phyloP scores from a whole-genome alignment of 2,329 filamentous ascomycete species.

The Aspergillus clavatus region DNA sequence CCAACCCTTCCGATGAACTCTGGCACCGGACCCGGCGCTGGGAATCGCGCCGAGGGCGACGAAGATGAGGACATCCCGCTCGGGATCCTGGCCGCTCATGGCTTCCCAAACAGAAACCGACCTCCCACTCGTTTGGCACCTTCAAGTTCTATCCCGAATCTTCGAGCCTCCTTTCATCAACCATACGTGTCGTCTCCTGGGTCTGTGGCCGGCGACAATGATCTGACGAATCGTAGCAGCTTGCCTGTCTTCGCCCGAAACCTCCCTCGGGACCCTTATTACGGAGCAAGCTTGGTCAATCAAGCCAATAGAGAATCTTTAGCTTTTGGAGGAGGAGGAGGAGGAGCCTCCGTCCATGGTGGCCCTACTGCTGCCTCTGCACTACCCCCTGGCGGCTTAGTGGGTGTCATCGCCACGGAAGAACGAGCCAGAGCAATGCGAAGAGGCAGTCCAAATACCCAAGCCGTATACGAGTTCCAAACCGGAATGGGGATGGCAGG shows the following conservation, averaged over 20 bases:
- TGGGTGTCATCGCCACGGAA: conserved; percentile 83
- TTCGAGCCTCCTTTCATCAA: conserved; percentile 54
- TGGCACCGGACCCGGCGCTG: conserved; percentile 34
- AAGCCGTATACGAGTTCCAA: conserved; percentile 42
- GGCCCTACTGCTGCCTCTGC: conserved; percentile 34
- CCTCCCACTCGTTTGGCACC: conserved; percentile 64
- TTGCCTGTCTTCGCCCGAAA: conserved; percentile 79
- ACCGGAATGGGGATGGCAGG: conserved; percentile 25
- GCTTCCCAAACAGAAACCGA: conserved; percentile 74
- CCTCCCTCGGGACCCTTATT: conserved; percentile 79
- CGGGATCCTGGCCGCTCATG: conserved; percentile 80
- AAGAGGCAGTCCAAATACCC: conserved; percentile 69
- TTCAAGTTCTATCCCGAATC: conserved; percentile 66
- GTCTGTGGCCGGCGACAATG: conserved; percentile 51
- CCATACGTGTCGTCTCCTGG: conserved; percentile 48
- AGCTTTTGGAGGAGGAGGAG: conserved; percentile 61
- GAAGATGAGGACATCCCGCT: conserved; percentile 86
- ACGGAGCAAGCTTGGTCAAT: conserved; percentile 71
- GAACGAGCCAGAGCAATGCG: conserved; percentile 73
- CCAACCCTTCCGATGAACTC: conserved; percentile 36
- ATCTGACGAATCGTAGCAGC: conserved; percentile 43
- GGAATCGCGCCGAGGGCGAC: conserved; percentile 51
- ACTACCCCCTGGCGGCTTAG: conserved; percentile 68
- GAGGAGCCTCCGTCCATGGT: conserved; percentile 47
- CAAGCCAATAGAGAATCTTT: conserved; percentile 69